Percentiles rank a stretch among this genome's conserved stretches.
Evolutionary conservation across 2,329 filamentous ascomycete genomes (phyloP).

Genomic region (Mollisiaceae sp.): DNA sequence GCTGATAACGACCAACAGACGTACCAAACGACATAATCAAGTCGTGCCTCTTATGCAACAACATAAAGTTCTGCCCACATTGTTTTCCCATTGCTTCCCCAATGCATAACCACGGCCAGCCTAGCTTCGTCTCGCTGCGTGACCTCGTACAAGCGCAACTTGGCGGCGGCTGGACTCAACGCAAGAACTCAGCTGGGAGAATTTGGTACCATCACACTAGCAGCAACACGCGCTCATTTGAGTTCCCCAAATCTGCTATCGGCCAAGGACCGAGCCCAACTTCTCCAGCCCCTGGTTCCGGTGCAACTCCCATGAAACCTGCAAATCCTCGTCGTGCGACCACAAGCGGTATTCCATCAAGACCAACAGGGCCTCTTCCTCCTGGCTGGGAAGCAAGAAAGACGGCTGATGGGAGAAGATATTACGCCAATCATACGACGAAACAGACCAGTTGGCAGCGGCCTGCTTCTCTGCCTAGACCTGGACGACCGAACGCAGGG

Average conservation of each 20-base stretch:
- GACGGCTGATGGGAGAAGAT: conserved; percentile 2
- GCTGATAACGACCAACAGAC: not conserved
- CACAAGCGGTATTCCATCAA: not conserved
- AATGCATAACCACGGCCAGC: not conserved
- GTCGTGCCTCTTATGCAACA: not conserved
- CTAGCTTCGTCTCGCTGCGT: not conserved
- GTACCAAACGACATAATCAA: not conserved
- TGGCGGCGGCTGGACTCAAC: conserved; percentile 1
- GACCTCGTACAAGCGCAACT: not conserved
- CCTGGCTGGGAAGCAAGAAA: conserved; percentile 8
- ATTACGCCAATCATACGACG: not conserved
- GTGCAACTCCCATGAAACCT: not conserved
- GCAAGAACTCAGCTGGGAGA: conserved; percentile 2
- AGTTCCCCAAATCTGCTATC: not conserved
- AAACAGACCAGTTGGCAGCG: conserved; percentile 1
- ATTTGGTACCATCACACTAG: not conserved
- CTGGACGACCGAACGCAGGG: not conserved
- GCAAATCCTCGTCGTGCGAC: not conserved
- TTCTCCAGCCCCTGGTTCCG: too few species aligned
- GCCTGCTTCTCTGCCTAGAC: not conserved
- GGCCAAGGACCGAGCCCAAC: not conserved
- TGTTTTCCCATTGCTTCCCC: not conserved
- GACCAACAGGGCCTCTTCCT: not conserved
- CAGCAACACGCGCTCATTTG: not conserved
- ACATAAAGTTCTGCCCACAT: not conserved